These are phyloP conservation scores for Umbilicus rupestris DNA, from an alignment of 164 flowering plant species.

Conservation along the genomic window DNA sequence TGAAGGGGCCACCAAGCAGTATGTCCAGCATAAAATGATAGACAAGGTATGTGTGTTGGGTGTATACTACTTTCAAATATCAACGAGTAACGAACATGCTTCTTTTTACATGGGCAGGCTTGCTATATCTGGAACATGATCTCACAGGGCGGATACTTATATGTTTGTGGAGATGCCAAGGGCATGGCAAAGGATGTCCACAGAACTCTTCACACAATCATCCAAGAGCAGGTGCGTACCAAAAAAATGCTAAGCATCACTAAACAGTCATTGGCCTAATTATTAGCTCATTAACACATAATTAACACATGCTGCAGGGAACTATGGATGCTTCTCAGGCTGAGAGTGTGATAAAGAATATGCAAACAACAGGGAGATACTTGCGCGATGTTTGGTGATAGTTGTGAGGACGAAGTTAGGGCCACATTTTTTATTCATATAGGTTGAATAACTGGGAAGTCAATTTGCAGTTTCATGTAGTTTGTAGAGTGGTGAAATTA, in stretches of 20 bases:
- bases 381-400: constrained; percentile 73
- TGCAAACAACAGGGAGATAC: constrained; percentile 60
- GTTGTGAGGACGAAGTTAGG: too few relatives aligned
- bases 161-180: constrained; percentile 97
- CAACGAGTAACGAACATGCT: too few relatives aligned
- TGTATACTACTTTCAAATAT: constrained; percentile 42
- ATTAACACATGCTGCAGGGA: too few relatives aligned
- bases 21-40: constrained; percentile 87
- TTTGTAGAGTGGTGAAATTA: too few relatives aligned
- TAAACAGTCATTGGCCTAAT: too few relatives aligned
- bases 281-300: constrained; percentile 20
- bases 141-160: constrained; percentile 57
- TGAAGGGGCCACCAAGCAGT: constrained; percentile 76
- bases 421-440: too few relatives aligned
- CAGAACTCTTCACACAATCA: constrained; percentile 65
- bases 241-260: too few relatives aligned
- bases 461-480: too few relatives aligned
- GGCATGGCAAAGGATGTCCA: constrained; percentile 97
- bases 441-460: too few relatives aligned
- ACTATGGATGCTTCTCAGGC: constrained; percentile 52
- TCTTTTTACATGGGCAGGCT: too few relatives aligned
- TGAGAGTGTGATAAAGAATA: constrained; percentile 52
- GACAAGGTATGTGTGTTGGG: too few relatives aligned
- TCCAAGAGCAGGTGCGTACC: constrained; percentile 85
- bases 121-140: constrained; percentile 61